Evolutionary conservation across 345 rosid species (phyloP).

Genomic region (Ricinus communis): DNA sequence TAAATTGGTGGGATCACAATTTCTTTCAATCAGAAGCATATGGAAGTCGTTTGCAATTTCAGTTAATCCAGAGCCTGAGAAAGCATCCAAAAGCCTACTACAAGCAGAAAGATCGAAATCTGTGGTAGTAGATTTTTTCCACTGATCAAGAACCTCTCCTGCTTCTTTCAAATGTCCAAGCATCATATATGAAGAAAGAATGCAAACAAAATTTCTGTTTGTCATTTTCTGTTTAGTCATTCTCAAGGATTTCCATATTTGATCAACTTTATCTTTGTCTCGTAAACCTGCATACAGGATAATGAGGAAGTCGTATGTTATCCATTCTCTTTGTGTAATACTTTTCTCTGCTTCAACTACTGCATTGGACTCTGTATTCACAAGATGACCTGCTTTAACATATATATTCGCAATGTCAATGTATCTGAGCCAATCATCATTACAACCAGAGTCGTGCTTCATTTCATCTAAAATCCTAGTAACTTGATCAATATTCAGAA

Average conservation of each 20-base stretch:
- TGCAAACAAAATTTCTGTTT: constrained; percentile 68
- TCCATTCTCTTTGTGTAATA: constrained; percentile 81
- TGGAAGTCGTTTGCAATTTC: constrained; percentile 50
- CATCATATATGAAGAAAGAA: constrained; percentile 71
- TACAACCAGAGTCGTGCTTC: constrained; percentile 42
- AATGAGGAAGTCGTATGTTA: constrained; percentile 81
- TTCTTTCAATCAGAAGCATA: constrained; percentile 24
- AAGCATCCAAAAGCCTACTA: constrained; percentile 52
- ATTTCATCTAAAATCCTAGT: constrained; percentile 68
- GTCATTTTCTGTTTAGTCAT: constrained; percentile 88
- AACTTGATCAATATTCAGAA: constrained; percentile 52
- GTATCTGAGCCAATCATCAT: constrained; percentile 64
- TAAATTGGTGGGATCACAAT: constrained; percentile 13
- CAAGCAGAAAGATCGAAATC: constrained; percentile 61
- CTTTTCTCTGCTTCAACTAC: constrained; percentile 62
- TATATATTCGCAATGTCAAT: constrained; percentile 52
- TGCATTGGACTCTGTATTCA: constrained; percentile 39
- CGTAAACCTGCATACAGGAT: constrained; percentile 71
- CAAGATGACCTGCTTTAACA: constrained; percentile 50
- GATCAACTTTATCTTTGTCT: constrained; percentile 72
- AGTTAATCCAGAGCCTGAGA: constrained; percentile 47
- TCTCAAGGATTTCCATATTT: constrained; percentile 84
- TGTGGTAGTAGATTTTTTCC: constrained; percentile 69
- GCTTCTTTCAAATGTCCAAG: constrained; percentile 72
- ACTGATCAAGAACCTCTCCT: constrained; percentile 67